Percentiles rank a stretch among this genome's conserved stretches.
These are phyloP conservation scores for Candida dendrica DNA, from an alignment of 805 yeast genomes.

Conservation along the genomic window DNA sequence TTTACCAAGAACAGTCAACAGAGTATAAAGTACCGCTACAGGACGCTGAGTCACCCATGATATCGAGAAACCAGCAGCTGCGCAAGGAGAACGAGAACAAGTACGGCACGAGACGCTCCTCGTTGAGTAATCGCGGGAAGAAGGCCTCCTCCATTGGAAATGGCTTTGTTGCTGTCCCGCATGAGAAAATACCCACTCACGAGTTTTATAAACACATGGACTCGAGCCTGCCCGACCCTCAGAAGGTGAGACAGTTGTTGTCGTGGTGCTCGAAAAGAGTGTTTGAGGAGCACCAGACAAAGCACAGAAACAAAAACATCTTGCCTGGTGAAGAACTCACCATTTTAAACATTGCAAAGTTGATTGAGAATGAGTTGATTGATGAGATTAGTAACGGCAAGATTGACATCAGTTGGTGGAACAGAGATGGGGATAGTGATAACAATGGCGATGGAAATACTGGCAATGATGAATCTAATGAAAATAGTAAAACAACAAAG, in stretches of 20 bases:
- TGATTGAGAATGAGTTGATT: conserved; percentile 56
- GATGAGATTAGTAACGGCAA: conserved; percentile 52
- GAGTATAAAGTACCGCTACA: conserved; percentile 16
- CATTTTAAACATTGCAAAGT: conserved; percentile 46
- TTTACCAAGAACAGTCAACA: not conserved
- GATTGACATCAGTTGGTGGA: conserved; percentile 66
- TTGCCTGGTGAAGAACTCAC: conserved; percentile 32
- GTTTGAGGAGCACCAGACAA: conserved; percentile 20
- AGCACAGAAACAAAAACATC: conserved; percentile 17
- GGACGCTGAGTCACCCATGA: conserved; percentile 30
- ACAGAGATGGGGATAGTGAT: conserved; percentile 23
- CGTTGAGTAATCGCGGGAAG: conserved; percentile 57
- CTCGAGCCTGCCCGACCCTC: conserved; percentile 59
- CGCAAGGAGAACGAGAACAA: conserved; percentile 16
- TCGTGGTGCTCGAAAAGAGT: conserved; percentile 60
- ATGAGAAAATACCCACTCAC: conserved; percentile 44
- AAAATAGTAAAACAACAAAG: no score
- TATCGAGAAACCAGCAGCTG: conserved; percentile 27
- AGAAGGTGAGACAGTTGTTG: conserved; percentile 60
- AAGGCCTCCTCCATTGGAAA: conserved; percentile 69
- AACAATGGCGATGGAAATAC: conserved; percentile 18
- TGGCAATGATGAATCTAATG: no score
- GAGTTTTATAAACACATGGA: conserved; percentile 61
- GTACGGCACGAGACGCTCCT: conserved; percentile 36
- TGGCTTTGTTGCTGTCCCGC: conserved; percentile 64